These are phyloP conservation scores for Backusella morwellensis DNA, from an alignment of 192 early-diverging fungal species.

Conservation along the genomic window DNA sequence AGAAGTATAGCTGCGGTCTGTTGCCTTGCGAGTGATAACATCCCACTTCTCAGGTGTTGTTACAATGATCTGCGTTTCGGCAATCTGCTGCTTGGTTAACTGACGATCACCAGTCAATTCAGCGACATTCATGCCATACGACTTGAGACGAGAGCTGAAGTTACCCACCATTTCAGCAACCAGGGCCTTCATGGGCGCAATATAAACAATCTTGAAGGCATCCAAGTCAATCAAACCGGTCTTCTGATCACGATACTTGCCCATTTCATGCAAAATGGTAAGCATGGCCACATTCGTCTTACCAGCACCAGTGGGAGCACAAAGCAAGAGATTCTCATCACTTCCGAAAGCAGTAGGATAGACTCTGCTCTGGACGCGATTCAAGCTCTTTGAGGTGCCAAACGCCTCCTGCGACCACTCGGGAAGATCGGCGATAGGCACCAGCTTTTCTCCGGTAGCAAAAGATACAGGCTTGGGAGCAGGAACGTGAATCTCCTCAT, in stretches of 20 bases:
- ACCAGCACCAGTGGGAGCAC: slow-evolving; percentile 97
- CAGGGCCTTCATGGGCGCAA: slow-evolving; percentile 99
- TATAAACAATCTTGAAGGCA: slow-evolving; percentile 96
- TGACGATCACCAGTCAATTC: slow-evolving; percentile 97
- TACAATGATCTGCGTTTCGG: slow-evolving; percentile 95
- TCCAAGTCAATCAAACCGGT: slow-evolving; percentile 77
- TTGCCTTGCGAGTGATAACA: slow-evolving; percentile 95
- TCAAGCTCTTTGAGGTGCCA: slow-evolving; percentile 70
- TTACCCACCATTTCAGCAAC: slow-evolving; percentile 98
- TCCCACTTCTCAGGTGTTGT: slow-evolving; percentile 99
- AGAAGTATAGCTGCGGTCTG: slow-evolving; percentile 92
- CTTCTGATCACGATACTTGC: slow-evolving; percentile 69
- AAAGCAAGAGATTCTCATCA: slow-evolving; percentile 96
- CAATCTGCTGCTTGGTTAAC: slow-evolving; percentile 95
- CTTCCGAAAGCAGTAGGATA: slow-evolving; percentile 82
- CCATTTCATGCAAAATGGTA: slow-evolving; percentile 88
- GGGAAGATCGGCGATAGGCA: slow-evolving; percentile 51
- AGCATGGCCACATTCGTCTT: slow-evolving; percentile 99
- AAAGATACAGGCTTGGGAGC: slow-evolving; percentile 64
- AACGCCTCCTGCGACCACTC: slow-evolving; percentile 69
- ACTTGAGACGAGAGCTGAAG: slow-evolving; percentile 70
- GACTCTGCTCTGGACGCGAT: slow-evolving; percentile 88
- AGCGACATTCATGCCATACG: slow-evolving; percentile 85
- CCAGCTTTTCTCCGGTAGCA: slow-evolving; percentile 61
- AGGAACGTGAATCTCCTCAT: slow-evolving; percentile 93